phyloP scores from a whole-genome alignment of 306 rosid species.

The Trichosanthes truncata region DNA sequence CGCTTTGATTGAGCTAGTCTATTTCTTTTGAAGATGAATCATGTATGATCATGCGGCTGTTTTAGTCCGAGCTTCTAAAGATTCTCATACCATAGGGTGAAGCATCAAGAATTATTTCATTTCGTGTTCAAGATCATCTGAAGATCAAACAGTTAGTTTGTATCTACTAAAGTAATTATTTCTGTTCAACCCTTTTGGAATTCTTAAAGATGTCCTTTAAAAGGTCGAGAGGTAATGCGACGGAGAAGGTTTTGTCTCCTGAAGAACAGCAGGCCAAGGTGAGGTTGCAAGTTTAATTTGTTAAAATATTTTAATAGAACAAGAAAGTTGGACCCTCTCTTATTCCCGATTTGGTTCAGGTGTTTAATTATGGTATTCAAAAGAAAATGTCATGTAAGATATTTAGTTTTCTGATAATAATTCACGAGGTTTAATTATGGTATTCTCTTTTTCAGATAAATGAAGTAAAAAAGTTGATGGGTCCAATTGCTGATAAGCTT shows the following conservation, averaged over 20 bases:
- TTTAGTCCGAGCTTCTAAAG: neutral
- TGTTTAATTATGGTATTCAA: neutral
- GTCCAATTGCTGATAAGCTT: constrained; percentile 50
- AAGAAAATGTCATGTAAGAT: neutral
- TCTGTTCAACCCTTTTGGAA: constrained; percentile 13
- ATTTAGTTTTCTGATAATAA: neutral
- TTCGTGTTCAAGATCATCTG: constrained; percentile 2
- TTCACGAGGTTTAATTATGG: neutral
- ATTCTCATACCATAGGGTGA: neutral
- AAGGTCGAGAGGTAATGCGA: constrained; percentile 20
- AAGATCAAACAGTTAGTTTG: neutral
- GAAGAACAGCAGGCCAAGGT: constrained; percentile 56
- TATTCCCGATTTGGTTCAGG: neutral
- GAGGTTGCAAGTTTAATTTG: neutral
- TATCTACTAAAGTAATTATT: neutral
- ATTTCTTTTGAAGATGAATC: neutral
- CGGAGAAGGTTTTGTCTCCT: constrained; percentile 32
- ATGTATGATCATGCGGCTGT: neutral
- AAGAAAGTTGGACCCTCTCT: neutral
- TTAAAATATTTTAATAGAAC: neutral
- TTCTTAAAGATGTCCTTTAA: constrained; percentile 35
- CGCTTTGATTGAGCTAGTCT: neutral
- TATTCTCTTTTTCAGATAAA: constrained; percentile 24
- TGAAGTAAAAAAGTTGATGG: constrained; percentile 52
- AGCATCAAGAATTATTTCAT: neutral